These are phyloP conservation scores for Vicia villosa DNA, from an alignment of 306 rosid species.

Conservation along the genomic window DNA sequence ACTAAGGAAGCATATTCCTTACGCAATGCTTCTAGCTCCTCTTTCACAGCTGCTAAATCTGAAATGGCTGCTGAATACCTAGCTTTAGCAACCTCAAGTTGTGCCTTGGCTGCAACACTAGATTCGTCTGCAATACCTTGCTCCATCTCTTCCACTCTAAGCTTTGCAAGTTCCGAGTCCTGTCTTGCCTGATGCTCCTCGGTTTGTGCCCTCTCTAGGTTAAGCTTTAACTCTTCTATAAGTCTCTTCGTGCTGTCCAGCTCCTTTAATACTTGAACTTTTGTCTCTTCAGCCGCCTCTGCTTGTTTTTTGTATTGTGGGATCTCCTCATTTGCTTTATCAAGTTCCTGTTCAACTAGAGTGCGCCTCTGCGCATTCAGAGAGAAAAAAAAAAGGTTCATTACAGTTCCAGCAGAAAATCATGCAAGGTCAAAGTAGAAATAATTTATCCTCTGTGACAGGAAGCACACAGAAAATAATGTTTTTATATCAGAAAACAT, in stretches of 20 bases:
- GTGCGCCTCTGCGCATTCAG: constrained; percentile 71
- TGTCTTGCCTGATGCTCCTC: constrained; percentile 95
- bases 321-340: constrained; percentile 69
- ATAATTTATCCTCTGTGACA: constrained; percentile 6
- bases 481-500: constrained; percentile 1
- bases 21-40: constrained; percentile 68
- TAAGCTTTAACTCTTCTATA: constrained; percentile 89
- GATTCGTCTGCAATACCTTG: constrained; percentile 98
- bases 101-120: constrained; percentile 97
- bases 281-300: constrained; percentile 64
- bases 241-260: constrained; percentile 85
- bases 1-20: constrained; percentile 78
- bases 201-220: constrained; percentile 92
- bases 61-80: constrained; percentile 77
- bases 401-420: constrained; percentile 26
- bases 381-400: constrained; percentile 27
- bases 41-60: constrained; percentile 75
- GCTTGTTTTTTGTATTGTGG: constrained; percentile 72
- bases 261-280: constrained; percentile 67
- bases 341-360: constrained; percentile 88
- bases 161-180: constrained; percentile 96
- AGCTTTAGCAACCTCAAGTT: constrained; percentile 96
- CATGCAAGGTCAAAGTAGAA: constrained; percentile 26
- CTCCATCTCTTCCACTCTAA: constrained; percentile 99
- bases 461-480: constrained; percentile 11